A percentile compares a stretch with the other conserved stretches of the same genome.
Conservation (phyloP, 1,284 basidiomycete genomes). For the Puccinia coronata region DNA sequence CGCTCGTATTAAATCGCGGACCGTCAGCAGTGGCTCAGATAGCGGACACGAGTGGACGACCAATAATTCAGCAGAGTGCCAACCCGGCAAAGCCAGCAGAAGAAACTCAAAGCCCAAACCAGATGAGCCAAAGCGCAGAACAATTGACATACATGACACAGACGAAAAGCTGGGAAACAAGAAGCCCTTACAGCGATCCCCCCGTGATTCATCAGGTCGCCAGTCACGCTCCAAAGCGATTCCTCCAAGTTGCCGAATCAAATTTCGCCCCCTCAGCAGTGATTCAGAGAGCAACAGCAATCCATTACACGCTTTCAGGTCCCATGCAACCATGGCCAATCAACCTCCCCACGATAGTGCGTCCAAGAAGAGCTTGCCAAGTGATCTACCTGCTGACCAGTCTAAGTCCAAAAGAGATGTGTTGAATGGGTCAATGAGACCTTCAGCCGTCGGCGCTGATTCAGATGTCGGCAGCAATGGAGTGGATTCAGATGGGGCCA, state of each 20-base stretch:
- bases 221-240: neutral
- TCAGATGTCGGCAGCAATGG: too few species aligned
- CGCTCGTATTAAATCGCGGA: neutral
- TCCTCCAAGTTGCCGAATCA: neutral
- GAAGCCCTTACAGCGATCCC: neutral
- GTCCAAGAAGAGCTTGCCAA: neutral
- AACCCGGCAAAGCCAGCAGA: too few species aligned
- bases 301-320: neutral
- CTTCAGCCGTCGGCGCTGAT: too few species aligned
- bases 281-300: conserved; percentile 18
- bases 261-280: conserved; percentile 14
- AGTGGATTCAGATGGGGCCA: too few species aligned
- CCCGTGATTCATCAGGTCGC: neutral
- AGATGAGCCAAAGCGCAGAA: too few species aligned
- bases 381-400: neutral
- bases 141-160: too few species aligned
- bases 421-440: too few species aligned
- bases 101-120: too few species aligned
- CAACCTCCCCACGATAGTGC: neutral
- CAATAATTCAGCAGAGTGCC: too few species aligned
- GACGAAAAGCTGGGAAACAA: too few species aligned
- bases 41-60: neutral
- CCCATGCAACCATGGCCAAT: neutral
- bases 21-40: neutral
- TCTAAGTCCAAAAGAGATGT: too few species aligned